phyloP scores from a whole-genome alignment of 2,329 filamentous ascomycete species.

The Rhinocladiella similis region DNA sequence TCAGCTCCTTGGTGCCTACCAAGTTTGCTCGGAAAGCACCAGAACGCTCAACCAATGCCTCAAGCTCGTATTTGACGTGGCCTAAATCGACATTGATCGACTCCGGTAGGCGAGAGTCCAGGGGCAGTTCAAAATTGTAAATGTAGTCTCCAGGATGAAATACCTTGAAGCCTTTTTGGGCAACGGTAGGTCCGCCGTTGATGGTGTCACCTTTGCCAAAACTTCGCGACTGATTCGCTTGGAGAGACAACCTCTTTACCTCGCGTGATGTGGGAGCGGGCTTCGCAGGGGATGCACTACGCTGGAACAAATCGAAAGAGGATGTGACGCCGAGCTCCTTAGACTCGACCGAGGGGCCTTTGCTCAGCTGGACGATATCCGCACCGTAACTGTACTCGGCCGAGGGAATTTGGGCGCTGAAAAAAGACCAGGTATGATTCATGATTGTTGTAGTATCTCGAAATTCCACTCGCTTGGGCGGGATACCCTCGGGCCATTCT shows the following conservation, averaged over 20 bases:
- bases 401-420: constrained; percentile 67
- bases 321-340: constrained; percentile 35
- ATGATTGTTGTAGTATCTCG: constrained; percentile 83
- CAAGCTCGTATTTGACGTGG: constrained; percentile 83
- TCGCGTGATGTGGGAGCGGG: constrained; percentile 50
- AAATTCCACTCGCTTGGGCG: constrained; percentile 79
- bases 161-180: constrained; percentile 79
- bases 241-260: constrained; percentile 70
- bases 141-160: constrained; percentile 75
- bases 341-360: constrained; percentile 35
- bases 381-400: constrained; percentile 63
- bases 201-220: constrained; percentile 76
- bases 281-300: constrained; percentile 41
- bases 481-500: constrained; percentile 96
- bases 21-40: constrained; percentile 90
- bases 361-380: constrained; percentile 61
- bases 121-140: constrained; percentile 77
- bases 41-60: constrained; percentile 79
- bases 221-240: constrained; percentile 79
- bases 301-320: constrained; percentile 45
- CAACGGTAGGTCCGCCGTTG: constrained; percentile 54
- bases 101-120: constrained; percentile 77
- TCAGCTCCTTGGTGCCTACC: constrained; percentile 77
- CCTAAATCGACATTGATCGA: constrained; percentile 86
- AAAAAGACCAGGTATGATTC: constrained; percentile 88